phyloP scores from a whole-genome alignment of 257 asterid genomes.

The Pogostemon cablin region DNA sequence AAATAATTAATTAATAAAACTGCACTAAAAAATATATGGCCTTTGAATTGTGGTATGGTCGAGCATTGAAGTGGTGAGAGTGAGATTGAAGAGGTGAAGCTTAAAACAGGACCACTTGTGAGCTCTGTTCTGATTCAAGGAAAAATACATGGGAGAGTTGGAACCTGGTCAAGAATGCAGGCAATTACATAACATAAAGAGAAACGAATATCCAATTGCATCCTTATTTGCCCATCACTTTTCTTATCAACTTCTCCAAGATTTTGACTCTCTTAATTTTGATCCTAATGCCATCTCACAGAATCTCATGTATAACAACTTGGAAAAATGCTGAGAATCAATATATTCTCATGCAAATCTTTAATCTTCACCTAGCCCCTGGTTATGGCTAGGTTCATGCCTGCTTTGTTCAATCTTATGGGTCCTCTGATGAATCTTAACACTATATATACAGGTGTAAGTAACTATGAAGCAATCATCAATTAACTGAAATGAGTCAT shows the following conservation, averaged over 20 bases:
- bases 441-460: not conserved
- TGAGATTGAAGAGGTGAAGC: too few relatives aligned
- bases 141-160: not conserved
- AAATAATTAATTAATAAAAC: too few relatives aligned
- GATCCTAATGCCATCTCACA: not conserved
- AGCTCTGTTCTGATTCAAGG: too few relatives aligned
- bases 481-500: conserved; percentile 3
- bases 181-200: not conserved
- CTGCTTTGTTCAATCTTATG: not conserved
- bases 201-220: not conserved
- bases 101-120: too few relatives aligned
- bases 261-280: not conserved
- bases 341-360: conserved; percentile 5
- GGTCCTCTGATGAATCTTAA: not conserved
- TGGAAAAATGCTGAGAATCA: conserved; percentile 3
- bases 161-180: conserved; percentile 8
- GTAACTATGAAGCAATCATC: not conserved
- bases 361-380: conserved; percentile 1
- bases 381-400: not conserved
- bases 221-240: conserved; percentile 28
- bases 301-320: not conserved
- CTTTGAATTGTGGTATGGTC: too few relatives aligned
- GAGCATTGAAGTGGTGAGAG: too few relatives aligned
- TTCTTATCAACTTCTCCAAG: not conserved
- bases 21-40: too few relatives aligned